A percentile compares a stretch with the other conserved stretches of the same genome.
Conservation (phyloP, 1,284 basidiomycete genomes). For the Moesziomyces sp. region DNA sequence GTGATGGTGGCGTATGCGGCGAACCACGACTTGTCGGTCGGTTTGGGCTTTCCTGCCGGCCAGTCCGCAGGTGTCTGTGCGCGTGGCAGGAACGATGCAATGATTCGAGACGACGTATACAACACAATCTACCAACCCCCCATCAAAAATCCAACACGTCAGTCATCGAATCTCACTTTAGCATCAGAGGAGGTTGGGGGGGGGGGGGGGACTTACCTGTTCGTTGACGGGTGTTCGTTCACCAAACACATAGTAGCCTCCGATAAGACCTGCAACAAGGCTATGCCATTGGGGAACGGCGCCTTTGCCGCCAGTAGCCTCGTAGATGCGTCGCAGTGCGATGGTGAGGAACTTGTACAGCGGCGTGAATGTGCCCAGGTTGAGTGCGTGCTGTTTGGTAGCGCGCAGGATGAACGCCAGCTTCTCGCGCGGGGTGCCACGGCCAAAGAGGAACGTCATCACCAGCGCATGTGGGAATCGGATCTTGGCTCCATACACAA, state of each 20-base stretch:
- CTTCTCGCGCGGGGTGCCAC: slow-evolving; percentile 70
- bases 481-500: slow-evolving; percentile 95
- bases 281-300: slow-evolving; percentile 76
- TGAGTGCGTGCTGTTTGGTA: slow-evolving; percentile 87
- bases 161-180: too few species aligned
- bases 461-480: slow-evolving; percentile 96
- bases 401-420: slow-evolving; percentile 79
- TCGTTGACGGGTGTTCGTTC: slow-evolving; percentile 97
- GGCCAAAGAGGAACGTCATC: slow-evolving; percentile 90
- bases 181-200: too few species aligned
- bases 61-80: slow-evolving; percentile 54
- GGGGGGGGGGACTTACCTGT: slow-evolving; percentile 75
- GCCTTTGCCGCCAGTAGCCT: slow-evolving; percentile 75
- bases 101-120: slow-evolving; percentile 71
- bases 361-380: slow-evolving; percentile 91
- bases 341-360: slow-evolving; percentile 89
- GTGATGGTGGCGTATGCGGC: slow-evolving; percentile 86
- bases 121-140: slow-evolving; percentile 81
- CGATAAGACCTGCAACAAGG: slow-evolving; percentile 91
- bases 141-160: not conserved
- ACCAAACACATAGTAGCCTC: slow-evolving; percentile 93
- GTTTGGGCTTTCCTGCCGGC: slow-evolving; percentile 61
- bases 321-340: slow-evolving; percentile 80
- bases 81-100: slow-evolving; percentile 63
- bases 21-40: slow-evolving; percentile 78